Evolutionary conservation across 2,329 filamentous ascomycete species (phyloP).

Genomic region (Aspergillus glaucus): DNA sequence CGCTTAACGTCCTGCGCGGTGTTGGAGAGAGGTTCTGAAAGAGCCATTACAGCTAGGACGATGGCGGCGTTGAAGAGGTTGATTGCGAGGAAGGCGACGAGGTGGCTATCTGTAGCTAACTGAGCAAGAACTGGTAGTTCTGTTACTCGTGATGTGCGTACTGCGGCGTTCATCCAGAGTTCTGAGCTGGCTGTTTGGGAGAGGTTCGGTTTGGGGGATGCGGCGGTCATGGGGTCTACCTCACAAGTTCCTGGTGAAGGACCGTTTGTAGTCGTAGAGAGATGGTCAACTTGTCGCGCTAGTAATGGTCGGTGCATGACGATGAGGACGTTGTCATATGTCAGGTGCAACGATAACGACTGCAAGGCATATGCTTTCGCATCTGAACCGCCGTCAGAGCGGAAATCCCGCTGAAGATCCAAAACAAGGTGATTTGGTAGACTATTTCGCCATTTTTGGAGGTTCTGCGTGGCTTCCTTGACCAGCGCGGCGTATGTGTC

Average conservation of each 20-base stretch:
- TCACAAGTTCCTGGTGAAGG: slow-evolving; percentile 1
- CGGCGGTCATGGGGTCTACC: background rate
- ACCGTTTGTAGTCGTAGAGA: slow-evolving; percentile 9
- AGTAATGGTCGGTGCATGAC: slow-evolving; percentile 40
- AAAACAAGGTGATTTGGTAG: slow-evolving; percentile 13
- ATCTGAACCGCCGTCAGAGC: slow-evolving; percentile 1
- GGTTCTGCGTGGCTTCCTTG: slow-evolving; percentile 12
- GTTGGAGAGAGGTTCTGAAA: slow-evolving; percentile 39
- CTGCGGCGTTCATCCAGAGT: slow-evolving; percentile 29
- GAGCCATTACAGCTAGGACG: slow-evolving; percentile 38
- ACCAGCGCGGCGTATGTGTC: slow-evolving; percentile 14
- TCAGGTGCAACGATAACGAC: slow-evolving; percentile 38
- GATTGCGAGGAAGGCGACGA: slow-evolving; percentile 41
- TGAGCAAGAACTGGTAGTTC: slow-evolving; percentile 26
- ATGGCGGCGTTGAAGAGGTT: slow-evolving; percentile 43
- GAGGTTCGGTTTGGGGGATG: background rate
- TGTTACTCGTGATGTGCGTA: slow-evolving; percentile 35
- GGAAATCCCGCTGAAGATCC: slow-evolving; percentile 14
- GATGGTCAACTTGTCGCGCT: slow-evolving; percentile 29
- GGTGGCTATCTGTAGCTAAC: slow-evolving; percentile 37
- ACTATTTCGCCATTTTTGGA: slow-evolving; percentile 12
- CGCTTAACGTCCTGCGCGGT: slow-evolving; percentile 39
- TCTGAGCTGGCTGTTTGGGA: slow-evolving; percentile 10
- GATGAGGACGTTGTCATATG: slow-evolving; percentile 40
- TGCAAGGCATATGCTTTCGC: slow-evolving; percentile 26